Percentiles rank a stretch among this genome's conserved stretches.
These are phyloP conservation scores for Volvariella surrecta DNA, from an alignment of 1,284 basidiomycete genomes.

Conservation along the genomic window DNA sequence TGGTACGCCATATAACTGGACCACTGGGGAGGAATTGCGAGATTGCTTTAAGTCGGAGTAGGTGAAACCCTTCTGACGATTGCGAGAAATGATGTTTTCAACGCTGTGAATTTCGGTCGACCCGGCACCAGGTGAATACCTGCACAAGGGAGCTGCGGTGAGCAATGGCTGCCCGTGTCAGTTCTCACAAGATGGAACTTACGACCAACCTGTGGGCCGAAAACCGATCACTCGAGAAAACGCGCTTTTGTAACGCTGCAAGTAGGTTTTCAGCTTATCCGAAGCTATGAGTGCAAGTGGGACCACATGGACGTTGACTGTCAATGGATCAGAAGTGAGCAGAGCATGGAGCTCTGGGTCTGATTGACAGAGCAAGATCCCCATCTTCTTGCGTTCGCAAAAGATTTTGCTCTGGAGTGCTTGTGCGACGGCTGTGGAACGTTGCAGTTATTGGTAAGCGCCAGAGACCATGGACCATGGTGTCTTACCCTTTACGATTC, in stretches of 20 bases:
- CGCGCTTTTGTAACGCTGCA: conserved; percentile 65
- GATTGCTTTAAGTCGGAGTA: conserved; percentile 61
- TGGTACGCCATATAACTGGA: conserved; percentile 84
- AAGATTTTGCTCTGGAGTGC: conserved; percentile 83
- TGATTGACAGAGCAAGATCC: conserved; percentile 73
- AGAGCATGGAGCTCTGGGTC: conserved; percentile 78
- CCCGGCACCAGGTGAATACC: conserved; percentile 68
- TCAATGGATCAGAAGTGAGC: conserved; percentile 70
- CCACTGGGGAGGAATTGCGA: conserved; percentile 58
- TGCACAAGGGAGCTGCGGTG: conserved; percentile 17
- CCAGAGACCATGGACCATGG: not conserved
- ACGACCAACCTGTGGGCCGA: conserved; percentile 94
- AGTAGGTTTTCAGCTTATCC: conserved; percentile 74
- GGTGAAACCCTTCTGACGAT: conserved; percentile 61
- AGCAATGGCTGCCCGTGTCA: not conserved
- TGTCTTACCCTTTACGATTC: conserved; percentile 85
- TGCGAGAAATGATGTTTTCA: conserved; percentile 54
- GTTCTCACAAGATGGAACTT: conserved; percentile 22
- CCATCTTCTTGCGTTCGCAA: conserved; percentile 78
- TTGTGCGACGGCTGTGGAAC: conserved; percentile 66
- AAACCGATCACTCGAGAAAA: conserved; percentile 79
- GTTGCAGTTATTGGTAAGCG: conserved; percentile 3
- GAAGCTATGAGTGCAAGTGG: conserved; percentile 74
- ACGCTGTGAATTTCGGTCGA: conserved; percentile 56
- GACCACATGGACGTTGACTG: conserved; percentile 81